Conservation (phyloP, 805 yeast genomes). For the Cyberlindnera maclurae region DNA sequence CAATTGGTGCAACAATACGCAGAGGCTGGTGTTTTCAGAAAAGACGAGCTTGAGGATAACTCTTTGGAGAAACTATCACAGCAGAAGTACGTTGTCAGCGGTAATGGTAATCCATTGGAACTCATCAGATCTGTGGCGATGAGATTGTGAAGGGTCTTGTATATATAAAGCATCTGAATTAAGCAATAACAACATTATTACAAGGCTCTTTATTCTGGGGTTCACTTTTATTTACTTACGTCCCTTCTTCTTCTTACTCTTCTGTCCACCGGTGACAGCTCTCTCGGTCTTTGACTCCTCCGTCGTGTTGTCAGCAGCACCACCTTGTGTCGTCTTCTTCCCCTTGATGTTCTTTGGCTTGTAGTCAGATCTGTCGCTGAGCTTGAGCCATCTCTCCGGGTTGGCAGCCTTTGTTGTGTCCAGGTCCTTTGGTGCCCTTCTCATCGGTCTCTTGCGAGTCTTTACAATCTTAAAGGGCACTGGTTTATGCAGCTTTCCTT, state of each 20-base stretch:
- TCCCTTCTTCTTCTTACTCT: slow-evolving; percentile 22
- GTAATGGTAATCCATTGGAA: slow-evolving; percentile 55
- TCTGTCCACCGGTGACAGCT: slow-evolving; percentile 5
- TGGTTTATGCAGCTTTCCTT: slow-evolving; percentile 9
- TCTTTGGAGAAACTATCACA: slow-evolving; percentile 32
- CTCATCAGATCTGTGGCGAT: slow-evolving; percentile 20
- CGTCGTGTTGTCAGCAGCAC: slow-evolving; percentile 39
- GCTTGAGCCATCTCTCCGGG: slow-evolving; percentile 86
- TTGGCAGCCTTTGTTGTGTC: slow-evolving; percentile 38
- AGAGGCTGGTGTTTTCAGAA: slow-evolving; percentile 33
- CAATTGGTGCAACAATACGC: slow-evolving; percentile 34
- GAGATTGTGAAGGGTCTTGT: slow-evolving; percentile 1
- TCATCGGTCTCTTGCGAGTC: slow-evolving; percentile 28
- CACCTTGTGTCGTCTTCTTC: slow-evolving; percentile 47
- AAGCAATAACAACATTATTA: no score
- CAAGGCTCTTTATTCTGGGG: no score
- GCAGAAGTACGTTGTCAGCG: slow-evolving; percentile 48
- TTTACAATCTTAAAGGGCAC: slow-evolving; percentile 17
- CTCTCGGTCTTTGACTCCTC: slow-evolving; percentile 26
- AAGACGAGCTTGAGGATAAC: slow-evolving; percentile 26
- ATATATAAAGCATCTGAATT: no score
- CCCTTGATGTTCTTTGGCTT: slow-evolving; percentile 54
- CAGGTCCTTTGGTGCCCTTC: slow-evolving; percentile 33
- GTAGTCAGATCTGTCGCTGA: slow-evolving; percentile 78
- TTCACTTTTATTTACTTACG: slow-evolving; percentile 21